Evolutionary conservation across 2,329 filamentous ascomycete genomes (phyloP).

Genomic region (Trichothecium sympodiale): DNA sequence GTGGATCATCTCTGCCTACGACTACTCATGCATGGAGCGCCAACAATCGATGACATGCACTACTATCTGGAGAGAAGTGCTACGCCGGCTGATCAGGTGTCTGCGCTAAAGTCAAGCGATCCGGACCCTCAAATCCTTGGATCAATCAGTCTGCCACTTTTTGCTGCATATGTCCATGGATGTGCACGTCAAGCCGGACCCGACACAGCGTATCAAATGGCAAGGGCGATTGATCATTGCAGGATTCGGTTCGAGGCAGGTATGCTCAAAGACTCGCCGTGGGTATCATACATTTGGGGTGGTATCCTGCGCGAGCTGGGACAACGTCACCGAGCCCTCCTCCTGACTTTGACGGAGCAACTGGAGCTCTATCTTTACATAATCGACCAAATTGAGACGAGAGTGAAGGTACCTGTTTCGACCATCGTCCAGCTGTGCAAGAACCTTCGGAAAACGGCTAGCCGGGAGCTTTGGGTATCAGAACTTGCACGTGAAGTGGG

Average conservation of each 20-base stretch:
- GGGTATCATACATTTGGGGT: constrained; percentile 20
- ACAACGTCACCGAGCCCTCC: constrained; percentile 15
- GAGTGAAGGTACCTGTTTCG: constrained; percentile 11
- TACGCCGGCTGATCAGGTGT: not conserved
- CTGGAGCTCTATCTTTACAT: constrained; percentile 16
- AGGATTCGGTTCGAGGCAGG: constrained; percentile 1
- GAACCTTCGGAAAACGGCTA: constrained; percentile 11
- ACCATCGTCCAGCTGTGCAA: constrained; percentile 11
- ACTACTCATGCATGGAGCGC: constrained; percentile 5
- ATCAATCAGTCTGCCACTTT: constrained; percentile 19
- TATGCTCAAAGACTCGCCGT: constrained; percentile 6
- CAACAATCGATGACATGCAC: constrained; percentile 10
- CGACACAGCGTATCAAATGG: constrained; percentile 10
- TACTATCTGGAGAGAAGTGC: constrained; percentile 10
- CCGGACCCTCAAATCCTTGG: constrained; percentile 14
- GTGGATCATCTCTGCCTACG: constrained; percentile 9
- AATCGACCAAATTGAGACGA: constrained; percentile 15
- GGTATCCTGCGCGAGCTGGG: constrained; percentile 21
- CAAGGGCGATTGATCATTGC: constrained; percentile 18
- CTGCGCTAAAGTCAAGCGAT: constrained; percentile 4
- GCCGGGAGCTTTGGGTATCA: not conserved
- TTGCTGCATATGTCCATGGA: constrained; percentile 38
- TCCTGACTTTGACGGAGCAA: constrained; percentile 17
- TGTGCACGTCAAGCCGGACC: not conserved
- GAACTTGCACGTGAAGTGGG: no score